Percentiles rank a stretch among this genome's conserved stretches.
These are phyloP conservation scores for Caulochytrium protostelioides DNA, from an alignment of 371 early-diverging fungal genomes.

Conservation along the genomic window DNA sequence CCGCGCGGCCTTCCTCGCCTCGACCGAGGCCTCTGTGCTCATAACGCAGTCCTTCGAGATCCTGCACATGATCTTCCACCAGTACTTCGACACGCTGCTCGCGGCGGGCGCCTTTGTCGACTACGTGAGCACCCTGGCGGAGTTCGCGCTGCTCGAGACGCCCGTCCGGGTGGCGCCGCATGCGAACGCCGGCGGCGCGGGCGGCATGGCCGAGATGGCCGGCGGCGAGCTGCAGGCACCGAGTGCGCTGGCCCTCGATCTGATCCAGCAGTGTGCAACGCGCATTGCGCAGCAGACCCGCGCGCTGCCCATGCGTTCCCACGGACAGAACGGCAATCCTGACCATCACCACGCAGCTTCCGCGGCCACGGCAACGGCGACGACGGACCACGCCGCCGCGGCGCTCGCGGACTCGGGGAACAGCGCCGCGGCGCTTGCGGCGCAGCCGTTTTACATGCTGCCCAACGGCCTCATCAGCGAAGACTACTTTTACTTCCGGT, in stretches of 20 bases:
- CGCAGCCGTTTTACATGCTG: not conserved
- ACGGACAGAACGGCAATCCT: not conserved
- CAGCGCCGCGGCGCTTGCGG: not conserved
- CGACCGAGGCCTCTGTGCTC: conserved; percentile 18
- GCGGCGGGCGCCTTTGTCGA: conserved; percentile 44
- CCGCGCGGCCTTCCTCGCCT: conserved; percentile 6
- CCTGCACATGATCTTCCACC: conserved; percentile 43
- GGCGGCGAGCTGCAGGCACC: no score
- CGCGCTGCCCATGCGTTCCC: no score
- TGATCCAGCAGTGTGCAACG: no score
- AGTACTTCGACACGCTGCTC: conserved; percentile 32
- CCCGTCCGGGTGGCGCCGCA: not conserved
- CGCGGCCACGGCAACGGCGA: not conserved
- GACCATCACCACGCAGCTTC: not conserved
- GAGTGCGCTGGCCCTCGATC: no score
- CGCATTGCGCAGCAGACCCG: no score
- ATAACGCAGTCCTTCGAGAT: conserved; percentile 41
- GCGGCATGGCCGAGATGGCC: no score
- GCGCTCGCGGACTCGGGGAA: not conserved
- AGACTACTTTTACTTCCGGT: conserved; percentile 29
- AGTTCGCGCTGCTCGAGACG: conserved; percentile 46
- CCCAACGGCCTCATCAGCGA: conserved; percentile 11
- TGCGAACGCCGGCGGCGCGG: no score
- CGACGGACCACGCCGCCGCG: not conserved
- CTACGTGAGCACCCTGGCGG: conserved; percentile 53